phyloP scores from a whole-genome alignment of 495 filamentous ascomycete species.

The Xylaria nigripes region DNA sequence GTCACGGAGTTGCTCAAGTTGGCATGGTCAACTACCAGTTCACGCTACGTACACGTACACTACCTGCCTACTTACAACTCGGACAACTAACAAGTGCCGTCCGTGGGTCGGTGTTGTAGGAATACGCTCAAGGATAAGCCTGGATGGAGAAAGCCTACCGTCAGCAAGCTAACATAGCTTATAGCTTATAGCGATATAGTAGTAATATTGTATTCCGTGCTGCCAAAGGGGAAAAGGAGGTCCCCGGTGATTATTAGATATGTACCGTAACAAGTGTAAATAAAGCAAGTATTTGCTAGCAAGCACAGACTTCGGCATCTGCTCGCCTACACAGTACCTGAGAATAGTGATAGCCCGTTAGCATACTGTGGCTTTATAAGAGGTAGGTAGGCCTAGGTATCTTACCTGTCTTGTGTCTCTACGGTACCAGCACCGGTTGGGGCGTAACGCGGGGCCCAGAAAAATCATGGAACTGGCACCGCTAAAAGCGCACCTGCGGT shows the following conservation, averaged over 20 bases:
- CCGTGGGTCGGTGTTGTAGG: not conserved
- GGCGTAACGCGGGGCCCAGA: not conserved
- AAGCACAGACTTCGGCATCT: too few species aligned
- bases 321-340: not conserved
- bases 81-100: not conserved
- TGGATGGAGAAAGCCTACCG: not conserved
- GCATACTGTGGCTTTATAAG: too few species aligned
- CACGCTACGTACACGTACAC: not conserved
- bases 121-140: not conserved
- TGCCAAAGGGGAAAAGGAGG: not conserved
- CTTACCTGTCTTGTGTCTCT: too few species aligned
- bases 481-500: not conserved
- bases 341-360: too few species aligned
- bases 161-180: not conserved
- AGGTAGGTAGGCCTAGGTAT: too few species aligned
- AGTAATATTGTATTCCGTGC: too few species aligned
- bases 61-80: not conserved
- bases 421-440: not conserved
- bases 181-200: too few species aligned
- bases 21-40: slow-evolving; percentile 2
- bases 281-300: too few species aligned
- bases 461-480: not conserved
- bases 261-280: too few species aligned
- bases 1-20: not conserved
- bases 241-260: too few species aligned